A percentile compares a stretch with the other conserved stretches of the same genome.
phyloP scores from a whole-genome alignment of 768 basidiomycete genomes.

The Leccinum uliginosum region DNA sequence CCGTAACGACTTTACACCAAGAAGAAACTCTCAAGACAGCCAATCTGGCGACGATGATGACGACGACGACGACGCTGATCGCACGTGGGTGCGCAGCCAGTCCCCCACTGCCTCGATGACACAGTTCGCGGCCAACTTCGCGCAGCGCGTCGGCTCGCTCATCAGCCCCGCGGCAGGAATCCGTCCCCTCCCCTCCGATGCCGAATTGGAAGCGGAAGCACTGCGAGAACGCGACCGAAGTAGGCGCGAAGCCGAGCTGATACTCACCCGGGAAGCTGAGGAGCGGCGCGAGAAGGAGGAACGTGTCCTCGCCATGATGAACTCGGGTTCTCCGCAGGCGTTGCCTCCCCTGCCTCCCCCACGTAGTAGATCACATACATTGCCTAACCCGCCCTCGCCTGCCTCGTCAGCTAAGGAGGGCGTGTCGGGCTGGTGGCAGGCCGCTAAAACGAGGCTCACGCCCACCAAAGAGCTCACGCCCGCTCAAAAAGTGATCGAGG shows the following conservation, averaged over 20 bases:
- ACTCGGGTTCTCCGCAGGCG: conserved; percentile 29
- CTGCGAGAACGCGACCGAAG: conserved; percentile 72
- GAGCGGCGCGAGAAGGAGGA: conserved; percentile 69
- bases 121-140: conserved; percentile 68
- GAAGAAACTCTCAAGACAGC: conserved; percentile 48
- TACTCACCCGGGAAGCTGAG: conserved; percentile 66
- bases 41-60: conserved; percentile 40
- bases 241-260: conserved; percentile 73
- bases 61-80: conserved; percentile 28
- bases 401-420: conserved; percentile 61
- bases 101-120: conserved; percentile 70
- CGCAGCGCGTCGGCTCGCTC: conserved; percentile 67
- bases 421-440: conserved; percentile 61
- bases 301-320: conserved; percentile 72
- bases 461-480: conserved; percentile 83
- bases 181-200: conserved; percentile 58
- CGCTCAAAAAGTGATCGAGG: conserved; percentile 77
- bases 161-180: conserved; percentile 48
- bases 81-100: conserved; percentile 33
- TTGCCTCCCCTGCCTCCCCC: conserved; percentile 63
- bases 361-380: conserved; percentile 55
- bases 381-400: conserved; percentile 58
- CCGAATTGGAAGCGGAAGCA: conserved; percentile 79
- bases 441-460: conserved; percentile 70
- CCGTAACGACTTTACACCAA: conserved; percentile 53